These are phyloP conservation scores for Haplosporangium gracile DNA, from an alignment of 192 early-diverging fungal species.

Conservation along the genomic window DNA sequence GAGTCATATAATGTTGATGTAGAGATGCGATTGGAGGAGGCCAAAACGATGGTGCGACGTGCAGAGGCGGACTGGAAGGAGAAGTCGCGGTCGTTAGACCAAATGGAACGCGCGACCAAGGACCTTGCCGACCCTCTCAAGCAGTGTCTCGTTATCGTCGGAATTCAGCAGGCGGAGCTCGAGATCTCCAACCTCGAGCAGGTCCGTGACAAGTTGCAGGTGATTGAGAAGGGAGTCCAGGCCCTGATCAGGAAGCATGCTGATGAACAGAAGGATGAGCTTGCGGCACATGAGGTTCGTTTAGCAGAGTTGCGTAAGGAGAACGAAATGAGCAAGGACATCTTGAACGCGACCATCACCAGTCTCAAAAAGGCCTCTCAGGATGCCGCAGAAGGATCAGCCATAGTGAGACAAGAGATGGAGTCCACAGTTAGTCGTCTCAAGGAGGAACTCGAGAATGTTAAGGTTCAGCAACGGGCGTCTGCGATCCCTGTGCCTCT, in stretches of 20 bases:
- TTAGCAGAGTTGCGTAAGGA: constrained; percentile 20
- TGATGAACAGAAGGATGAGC: neutral
- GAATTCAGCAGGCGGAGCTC: neutral
- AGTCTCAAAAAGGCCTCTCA: constrained; percentile 21
- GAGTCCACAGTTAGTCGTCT: constrained; percentile 9
- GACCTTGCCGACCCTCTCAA: constrained; percentile 25
- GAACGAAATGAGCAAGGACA: constrained; percentile 17
- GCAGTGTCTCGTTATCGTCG: constrained; percentile 17
- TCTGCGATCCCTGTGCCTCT: constrained; percentile 36
- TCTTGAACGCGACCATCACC: constrained; percentile 33
- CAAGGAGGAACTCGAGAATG: constrained; percentile 32
- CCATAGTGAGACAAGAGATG: neutral
- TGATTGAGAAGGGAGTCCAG: constrained; percentile 23
- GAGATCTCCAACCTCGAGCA: constrained; percentile 25
- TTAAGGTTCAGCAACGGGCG: constrained; percentile 30
- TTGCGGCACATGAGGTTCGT: neutral
- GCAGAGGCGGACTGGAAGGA: constrained; percentile 51
- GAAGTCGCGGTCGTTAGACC: constrained; percentile 42
- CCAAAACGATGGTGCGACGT: constrained; percentile 46
- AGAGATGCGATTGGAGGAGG: constrained; percentile 38
- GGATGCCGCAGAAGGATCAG: constrained; percentile 16
- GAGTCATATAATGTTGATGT: constrained; percentile 47
- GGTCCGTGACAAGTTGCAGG: constrained; percentile 16
- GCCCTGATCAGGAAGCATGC: constrained; percentile 19
- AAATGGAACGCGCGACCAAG: constrained; percentile 31